Evolutionary conservation across 2,329 filamentous ascomycete species (phyloP).

Genomic region (Fonsecaea monophora): DNA sequence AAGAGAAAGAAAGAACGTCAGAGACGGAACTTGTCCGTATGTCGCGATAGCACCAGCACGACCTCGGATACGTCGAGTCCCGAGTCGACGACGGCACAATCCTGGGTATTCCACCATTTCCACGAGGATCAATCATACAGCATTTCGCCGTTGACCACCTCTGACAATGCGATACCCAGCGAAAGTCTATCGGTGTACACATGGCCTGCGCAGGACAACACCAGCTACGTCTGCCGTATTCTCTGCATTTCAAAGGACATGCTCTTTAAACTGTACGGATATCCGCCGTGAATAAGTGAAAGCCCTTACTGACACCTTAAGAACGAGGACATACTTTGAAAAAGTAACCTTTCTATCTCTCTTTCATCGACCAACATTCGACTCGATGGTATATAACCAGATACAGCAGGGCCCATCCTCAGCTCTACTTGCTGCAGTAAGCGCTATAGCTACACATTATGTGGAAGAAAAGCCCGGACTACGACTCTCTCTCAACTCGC

Average conservation of each 20-base stretch:
- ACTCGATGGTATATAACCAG: constrained; percentile 9
- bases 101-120: constrained; percentile 21
- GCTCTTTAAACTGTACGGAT: constrained; percentile 13
- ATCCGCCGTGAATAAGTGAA: no score
- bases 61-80: constrained; percentile 8
- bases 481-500: not conserved
- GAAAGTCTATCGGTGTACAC: not conserved
- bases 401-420: not conserved
- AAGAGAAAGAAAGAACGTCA: not conserved
- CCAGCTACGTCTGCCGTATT: not conserved
- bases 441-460: constrained; percentile 14
- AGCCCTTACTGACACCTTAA: not conserved
- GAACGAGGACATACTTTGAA: constrained; percentile 13
- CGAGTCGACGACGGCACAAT: constrained; percentile 15
- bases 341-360: constrained; percentile 19
- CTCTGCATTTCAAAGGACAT: constrained; percentile 2
- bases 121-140: constrained; percentile 21
- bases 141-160: constrained; percentile 4
- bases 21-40: not conserved
- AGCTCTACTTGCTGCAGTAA: constrained; percentile 14
- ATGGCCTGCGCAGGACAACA: constrained; percentile 4
- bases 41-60: not conserved
- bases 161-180: not conserved
- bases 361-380: constrained; percentile 15
- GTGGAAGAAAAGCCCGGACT: not conserved